Conservation (phyloP, 202 grass and related monocot species). For the Carex sylvatica region DNA sequence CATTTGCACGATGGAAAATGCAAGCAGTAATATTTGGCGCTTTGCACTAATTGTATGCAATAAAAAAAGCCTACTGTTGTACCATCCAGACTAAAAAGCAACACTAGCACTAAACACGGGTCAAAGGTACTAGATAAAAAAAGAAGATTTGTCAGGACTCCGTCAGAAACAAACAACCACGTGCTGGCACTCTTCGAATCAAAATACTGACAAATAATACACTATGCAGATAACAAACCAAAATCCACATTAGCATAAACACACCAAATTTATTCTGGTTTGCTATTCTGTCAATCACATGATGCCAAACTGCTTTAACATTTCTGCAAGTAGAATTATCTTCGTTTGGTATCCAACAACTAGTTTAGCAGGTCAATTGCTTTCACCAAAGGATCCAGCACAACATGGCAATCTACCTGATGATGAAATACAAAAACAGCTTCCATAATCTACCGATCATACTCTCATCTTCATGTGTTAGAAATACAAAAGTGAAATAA, state of each 20-base stretch:
- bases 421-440: not conserved
- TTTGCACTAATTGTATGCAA: no score
- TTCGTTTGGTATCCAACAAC: not conserved
- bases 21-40: no score
- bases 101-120: no score
- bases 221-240: not conserved
- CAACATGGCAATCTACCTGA: not conserved
- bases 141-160: no score
- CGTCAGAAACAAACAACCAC: not conserved
- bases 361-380: not conserved
- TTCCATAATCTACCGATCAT: not conserved
- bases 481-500: not conserved
- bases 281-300: not conserved
- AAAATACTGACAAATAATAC: not conserved
- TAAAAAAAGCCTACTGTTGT: no score
- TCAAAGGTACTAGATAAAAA: no score
- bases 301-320: not conserved
- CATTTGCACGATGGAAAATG: no score
- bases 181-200: not conserved
- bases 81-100: no score
- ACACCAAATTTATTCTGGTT: not conserved
- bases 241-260: not conserved
- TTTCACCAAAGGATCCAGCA: not conserved
- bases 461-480: not conserved
- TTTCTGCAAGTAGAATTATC: not conserved